Base-by-base conservation (phyloP, 2,329 filamentous ascomycete genomes). In the Immersiporthe knoxdaviesiana region DNA sequence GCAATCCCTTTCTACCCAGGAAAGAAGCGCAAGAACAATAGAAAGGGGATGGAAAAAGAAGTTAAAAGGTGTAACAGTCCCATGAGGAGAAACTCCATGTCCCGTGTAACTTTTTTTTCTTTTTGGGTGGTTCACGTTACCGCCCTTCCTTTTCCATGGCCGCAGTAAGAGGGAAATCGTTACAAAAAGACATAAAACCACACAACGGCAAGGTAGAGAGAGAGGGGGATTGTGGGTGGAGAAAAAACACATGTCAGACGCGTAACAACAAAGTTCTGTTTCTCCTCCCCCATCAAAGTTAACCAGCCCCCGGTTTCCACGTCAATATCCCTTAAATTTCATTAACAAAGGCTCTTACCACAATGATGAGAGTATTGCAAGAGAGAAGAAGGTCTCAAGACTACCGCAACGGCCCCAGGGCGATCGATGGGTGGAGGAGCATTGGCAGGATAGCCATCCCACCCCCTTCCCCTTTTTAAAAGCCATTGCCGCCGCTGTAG, bases 401-500 rank as follows among this genome's bases (percentile, higher is more conserved):
- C 59, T 64, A 67, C n/a, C 52, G 60, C 65, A 61, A 54, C 35
- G 41, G 37, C 24, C n/a, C 39, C 54, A 67, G 64, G 70, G 63
- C 41, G 64, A 65, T 44, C n/a, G n/a, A n/a, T n/a, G n/a, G n/a
- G n/a, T n/a, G n/a, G n/a, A n/a, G 67, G 66, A 56, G 60, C 59
- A 62, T 50, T 67, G 59, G 54, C 64, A 61, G 61, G n/a, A n/a
- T n/a, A n/a, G n/a, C n/a, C 63, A 60, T 27, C 50, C 67, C 60
- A 61, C 63, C 39, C 56, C 63, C n/a, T n/a, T n/a, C n/a, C n/a
- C n/a, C n/a, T n/a, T n/a, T n/a, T n/a, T 69, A 67, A 61, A 69
- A 67, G 64, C 50, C 63, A 37, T 65, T 65, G 56, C 54, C 65
- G 63, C 70, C 70, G 52, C 70, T 68, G 82, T 88, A 88, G 83